These are phyloP conservation scores for Colletotrichum acutatum DNA, from an alignment of 2,329 filamentous ascomycete species.

Conservation along the genomic window DNA sequence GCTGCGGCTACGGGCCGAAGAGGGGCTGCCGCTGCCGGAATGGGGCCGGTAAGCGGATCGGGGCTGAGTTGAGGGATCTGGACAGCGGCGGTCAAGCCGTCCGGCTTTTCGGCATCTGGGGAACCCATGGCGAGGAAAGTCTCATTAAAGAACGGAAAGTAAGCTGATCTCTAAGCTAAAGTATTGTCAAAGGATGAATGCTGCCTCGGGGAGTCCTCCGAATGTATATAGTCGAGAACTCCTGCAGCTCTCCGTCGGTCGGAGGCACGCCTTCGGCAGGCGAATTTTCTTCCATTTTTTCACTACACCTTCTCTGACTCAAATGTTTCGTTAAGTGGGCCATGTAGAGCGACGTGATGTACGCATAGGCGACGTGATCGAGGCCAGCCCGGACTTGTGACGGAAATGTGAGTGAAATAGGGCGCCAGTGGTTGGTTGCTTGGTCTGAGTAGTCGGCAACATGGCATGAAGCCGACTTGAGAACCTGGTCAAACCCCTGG, in stretches of 20 bases:
- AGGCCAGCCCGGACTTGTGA: conserved; percentile 4
- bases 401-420: background rate
- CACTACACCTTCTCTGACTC: conserved; percentile 18
- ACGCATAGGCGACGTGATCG: background rate
- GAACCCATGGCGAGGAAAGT: background rate
- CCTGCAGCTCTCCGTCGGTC: conserved; percentile 14
- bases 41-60: conserved; percentile 22
- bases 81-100: background rate
- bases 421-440: background rate
- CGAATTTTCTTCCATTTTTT: conserved; percentile 11
- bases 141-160: background rate
- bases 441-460: conserved; percentile 7
- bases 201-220: background rate
- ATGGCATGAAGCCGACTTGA: background rate
- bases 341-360: background rate
- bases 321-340: conserved; percentile 20
- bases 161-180: background rate
- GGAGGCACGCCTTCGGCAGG: background rate
- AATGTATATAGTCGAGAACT: conserved; percentile 8
- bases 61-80: background rate
- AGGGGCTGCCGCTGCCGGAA: conserved; percentile 26
- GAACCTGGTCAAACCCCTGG: background rate
- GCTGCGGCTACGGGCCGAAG: conserved; percentile 36
- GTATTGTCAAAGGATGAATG: background rate
- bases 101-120: background rate